Conservation (phyloP, 2,329 filamentous ascomycete species). For the Pseudogymnoascus sp. region DNA sequence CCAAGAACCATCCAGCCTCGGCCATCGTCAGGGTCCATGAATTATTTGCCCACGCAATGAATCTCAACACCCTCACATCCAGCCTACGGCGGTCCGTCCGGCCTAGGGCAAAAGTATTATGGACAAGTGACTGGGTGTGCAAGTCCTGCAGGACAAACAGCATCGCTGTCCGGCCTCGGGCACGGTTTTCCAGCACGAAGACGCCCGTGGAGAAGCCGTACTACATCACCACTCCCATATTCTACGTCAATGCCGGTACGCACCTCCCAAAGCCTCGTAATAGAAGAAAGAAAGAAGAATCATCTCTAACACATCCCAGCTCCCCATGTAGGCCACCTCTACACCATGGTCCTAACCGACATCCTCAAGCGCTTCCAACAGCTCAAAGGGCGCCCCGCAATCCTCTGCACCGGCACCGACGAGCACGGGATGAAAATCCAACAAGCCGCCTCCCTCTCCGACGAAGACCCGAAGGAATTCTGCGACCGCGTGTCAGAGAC, state of each 20-base stretch:
- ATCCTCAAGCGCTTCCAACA: slow-evolving; percentile 87
- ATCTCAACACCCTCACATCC: slow-evolving; percentile 17
- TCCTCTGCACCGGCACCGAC: slow-evolving; percentile 86
- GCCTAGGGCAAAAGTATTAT: slow-evolving; percentile 8
- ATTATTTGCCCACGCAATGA: slow-evolving; percentile 16
- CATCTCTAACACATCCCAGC: slow-evolving; percentile 40
- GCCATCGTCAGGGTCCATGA: slow-evolving; percentile 4
- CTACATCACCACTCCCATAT: slow-evolving; percentile 95
- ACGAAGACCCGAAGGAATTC: slow-evolving; percentile 70
- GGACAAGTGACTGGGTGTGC: slow-evolving; percentile 21
- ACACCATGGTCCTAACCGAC: slow-evolving; percentile 85
- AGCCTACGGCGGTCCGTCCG: slow-evolving; percentile 16
- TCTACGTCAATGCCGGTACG: slow-evolving; percentile 92
- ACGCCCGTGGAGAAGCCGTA: slow-evolving; percentile 61
- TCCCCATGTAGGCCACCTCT: slow-evolving; percentile 91
- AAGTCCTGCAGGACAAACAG: slow-evolving; percentile 18
- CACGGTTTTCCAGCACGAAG: slow-evolving; percentile 18
- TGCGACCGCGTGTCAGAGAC: slow-evolving; percentile 78
- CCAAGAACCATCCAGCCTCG: neutral
- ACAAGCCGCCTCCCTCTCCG: slow-evolving; percentile 66
- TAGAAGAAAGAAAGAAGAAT: neutral
- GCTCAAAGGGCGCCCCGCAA: slow-evolving; percentile 62
- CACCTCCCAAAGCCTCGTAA: neutral
- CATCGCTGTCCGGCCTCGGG: neutral
- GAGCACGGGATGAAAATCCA: slow-evolving; percentile 98